phyloP scores from a whole-genome alignment of 2,329 filamentous ascomycete genomes.

The Arthrobotrys musiformis region DNA sequence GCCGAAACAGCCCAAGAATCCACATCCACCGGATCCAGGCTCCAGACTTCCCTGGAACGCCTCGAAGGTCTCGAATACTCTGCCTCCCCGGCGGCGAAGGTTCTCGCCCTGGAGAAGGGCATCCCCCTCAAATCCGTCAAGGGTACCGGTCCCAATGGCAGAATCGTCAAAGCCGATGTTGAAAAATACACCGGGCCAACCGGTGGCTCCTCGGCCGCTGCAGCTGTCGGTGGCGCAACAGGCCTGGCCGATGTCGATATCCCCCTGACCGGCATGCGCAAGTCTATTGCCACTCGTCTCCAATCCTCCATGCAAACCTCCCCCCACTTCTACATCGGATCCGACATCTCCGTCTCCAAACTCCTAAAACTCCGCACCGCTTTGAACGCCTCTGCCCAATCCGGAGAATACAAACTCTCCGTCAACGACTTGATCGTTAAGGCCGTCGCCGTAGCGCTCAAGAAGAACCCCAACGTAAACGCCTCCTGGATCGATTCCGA shows the following conservation, averaged over 20 bases:
- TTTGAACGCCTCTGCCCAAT: conserved; percentile 83
- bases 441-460: conserved; percentile 85
- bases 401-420: conserved; percentile 96
- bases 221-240: conserved; percentile 64
- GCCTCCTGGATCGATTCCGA: conserved; percentile 87
- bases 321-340: conserved; percentile 97
- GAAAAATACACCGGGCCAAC: conserved; percentile 75
- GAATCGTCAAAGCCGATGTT: conserved; percentile 90
- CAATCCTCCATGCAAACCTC: conserved; percentile 90
- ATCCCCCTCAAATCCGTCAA: conserved; percentile 81
- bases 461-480: conserved; percentile 96
- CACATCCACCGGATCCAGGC: conserved; percentile 71
- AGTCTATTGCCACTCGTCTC: conserved; percentile 93
- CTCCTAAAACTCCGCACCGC: conserved; percentile 95
- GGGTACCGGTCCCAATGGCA: conserved; percentile 84
- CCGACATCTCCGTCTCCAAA: conserved; percentile 90
- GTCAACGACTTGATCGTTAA: conserved; percentile 99
- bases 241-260: conserved; percentile 82
- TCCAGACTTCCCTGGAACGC: conserved; percentile 86
- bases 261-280: conserved; percentile 91
- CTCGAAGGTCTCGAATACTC: conserved; percentile 69
- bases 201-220: conserved; percentile 64
- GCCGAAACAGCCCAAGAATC: conserved; percentile 64
- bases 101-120: conserved; percentile 84
- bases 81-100: conserved; percentile 78